Percentiles rank a stretch among this genome's conserved stretches.
Conservation (phyloP, 2,329 filamentous ascomycete species). For the Madurella fahalii region DNA sequence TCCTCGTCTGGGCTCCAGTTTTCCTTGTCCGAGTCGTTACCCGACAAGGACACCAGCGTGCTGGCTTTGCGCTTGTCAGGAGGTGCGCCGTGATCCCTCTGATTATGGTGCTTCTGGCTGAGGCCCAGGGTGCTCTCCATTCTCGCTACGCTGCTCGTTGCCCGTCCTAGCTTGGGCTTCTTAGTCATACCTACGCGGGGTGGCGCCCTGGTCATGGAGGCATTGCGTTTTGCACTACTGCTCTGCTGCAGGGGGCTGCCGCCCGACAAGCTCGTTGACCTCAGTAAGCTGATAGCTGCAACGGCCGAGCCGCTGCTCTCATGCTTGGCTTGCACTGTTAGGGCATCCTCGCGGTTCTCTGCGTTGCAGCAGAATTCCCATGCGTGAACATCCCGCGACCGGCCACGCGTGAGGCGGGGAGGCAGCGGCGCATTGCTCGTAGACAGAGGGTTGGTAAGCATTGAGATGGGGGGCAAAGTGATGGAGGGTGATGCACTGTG, state of each 20-base stretch:
- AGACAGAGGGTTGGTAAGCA: conserved; percentile 39
- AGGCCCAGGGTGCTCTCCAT: conserved; percentile 44
- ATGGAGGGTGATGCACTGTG: conserved; percentile 61
- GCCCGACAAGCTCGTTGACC: conserved; percentile 59
- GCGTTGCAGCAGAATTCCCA: conserved; percentile 91
- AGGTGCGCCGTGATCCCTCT: conserved; percentile 20
- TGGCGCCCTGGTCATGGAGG: conserved; percentile 34
- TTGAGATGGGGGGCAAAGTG: conserved; percentile 54
- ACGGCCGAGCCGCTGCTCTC: conserved; percentile 74
- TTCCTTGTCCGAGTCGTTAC: conserved; percentile 87
- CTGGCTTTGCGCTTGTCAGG: conserved; percentile 40
- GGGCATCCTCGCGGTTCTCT: conserved; percentile 66
- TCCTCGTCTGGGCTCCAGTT: conserved; percentile 68
- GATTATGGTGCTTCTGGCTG: conserved; percentile 36
- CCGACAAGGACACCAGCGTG: conserved; percentile 40
- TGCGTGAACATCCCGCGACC: conserved; percentile 80
- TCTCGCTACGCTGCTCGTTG: conserved; percentile 59
- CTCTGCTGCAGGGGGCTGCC: conserved; percentile 48
- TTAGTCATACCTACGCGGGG: conserved; percentile 43
- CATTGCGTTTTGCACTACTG: conserved; percentile 59
- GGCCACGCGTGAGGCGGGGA: conserved; percentile 58
- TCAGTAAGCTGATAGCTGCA: conserved; percentile 75
- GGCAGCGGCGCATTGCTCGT: conserved; percentile 37
- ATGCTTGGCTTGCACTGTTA: conserved; percentile 76
- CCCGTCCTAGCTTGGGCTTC: conserved; percentile 58